These are phyloP conservation scores for Yamadazyma spencermartinsiae DNA, from an alignment of 1,139 yeast species.

Conservation along the genomic window DNA sequence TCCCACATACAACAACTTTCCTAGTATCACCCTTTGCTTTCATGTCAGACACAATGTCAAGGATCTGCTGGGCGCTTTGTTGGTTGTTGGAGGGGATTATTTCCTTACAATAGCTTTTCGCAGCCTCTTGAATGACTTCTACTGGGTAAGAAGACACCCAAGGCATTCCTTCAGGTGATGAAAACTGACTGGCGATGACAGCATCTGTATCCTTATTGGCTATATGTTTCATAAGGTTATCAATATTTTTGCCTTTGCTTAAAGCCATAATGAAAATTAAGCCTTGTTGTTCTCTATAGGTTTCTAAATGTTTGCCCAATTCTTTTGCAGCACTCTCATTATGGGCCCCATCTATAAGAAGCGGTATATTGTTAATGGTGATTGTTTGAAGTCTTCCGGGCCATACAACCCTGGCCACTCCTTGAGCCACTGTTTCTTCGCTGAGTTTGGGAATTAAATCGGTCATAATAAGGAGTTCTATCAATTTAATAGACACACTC, in stretches of 20 bases:
- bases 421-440: conserved; percentile 38
- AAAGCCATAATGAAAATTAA: conserved; percentile 70
- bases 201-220: conserved; percentile 47
- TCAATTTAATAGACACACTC: conserved; percentile 63
- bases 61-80: conserved; percentile 16
- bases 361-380: conserved; percentile 20
- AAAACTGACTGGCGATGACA: conserved; percentile 63
- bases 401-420: conserved; percentile 56
- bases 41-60: conserved; percentile 19
- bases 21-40: conserved; percentile 24
- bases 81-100: conserved; percentile 16
- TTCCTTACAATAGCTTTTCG: conserved; percentile 28
- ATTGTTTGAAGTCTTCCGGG: conserved; percentile 62
- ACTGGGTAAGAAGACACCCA: conserved; percentile 67
- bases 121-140: conserved; percentile 33
- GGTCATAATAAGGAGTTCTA: conserved; percentile 35
- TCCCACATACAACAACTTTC: conserved; percentile 71
- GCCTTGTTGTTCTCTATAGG: conserved; percentile 25
- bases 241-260: conserved; percentile 69
- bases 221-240: conserved; percentile 52
- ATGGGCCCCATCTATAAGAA: conserved; percentile 85
- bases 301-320: conserved; percentile 42
- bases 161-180: conserved; percentile 84
- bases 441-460: conserved; percentile 21
- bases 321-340: conserved; percentile 81